Base-by-base conservation (phyloP, 2,329 filamentous ascomycete species). In the Zymoseptoria ardabiliae region DNA sequence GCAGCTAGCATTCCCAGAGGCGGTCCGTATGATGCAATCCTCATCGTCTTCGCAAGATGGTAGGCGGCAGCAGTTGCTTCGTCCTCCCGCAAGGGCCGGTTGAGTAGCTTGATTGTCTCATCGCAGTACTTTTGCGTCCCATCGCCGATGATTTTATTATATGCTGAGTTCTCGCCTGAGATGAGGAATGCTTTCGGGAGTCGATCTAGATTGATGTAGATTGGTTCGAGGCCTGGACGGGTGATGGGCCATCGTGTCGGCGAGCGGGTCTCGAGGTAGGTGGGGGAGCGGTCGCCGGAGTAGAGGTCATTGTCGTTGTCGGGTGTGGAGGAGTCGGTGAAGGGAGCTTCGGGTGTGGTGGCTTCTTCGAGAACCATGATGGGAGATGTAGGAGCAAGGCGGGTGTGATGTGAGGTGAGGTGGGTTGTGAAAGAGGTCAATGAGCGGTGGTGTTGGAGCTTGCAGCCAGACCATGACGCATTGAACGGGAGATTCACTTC, bases 51-150 rank as follows among this genome's bases (percentile, higher is more conserved):
- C 21, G 75, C 73, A 25, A 74, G 66, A 59, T 78, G 73, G 58
- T 64, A 73, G 10, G 75, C 73, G 11, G 79, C 65, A 0, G 76
- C 75, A 55, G 78, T 74, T 6, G 74, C 70, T 66, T 80, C 78
- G 11, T 76, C 73, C 20, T 72, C 68, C 5, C 69, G 70, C 11
- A 78, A 54, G 1, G 72, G 68, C 10, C 78, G 72, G 4, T 72
- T 67, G 9, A 79, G 57, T 11, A 73, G 67, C 28, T 68, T 48
- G 45, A 63, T 59, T 1, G 65, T 67, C 61, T 66, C 72, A 62
- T 53, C 67, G 68, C 62, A 69, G 66, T 55, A 58, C 11, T 68
- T 54, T 21, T 69, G 65, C 30, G 78, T 68, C 1, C 68, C 71
- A 2, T 67, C 64, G 35, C 71, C 68, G 4, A 73, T 63, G 1